phyloP scores from a whole-genome alignment of 345 rosid genomes.

The Pelargonium nanum region DNA sequence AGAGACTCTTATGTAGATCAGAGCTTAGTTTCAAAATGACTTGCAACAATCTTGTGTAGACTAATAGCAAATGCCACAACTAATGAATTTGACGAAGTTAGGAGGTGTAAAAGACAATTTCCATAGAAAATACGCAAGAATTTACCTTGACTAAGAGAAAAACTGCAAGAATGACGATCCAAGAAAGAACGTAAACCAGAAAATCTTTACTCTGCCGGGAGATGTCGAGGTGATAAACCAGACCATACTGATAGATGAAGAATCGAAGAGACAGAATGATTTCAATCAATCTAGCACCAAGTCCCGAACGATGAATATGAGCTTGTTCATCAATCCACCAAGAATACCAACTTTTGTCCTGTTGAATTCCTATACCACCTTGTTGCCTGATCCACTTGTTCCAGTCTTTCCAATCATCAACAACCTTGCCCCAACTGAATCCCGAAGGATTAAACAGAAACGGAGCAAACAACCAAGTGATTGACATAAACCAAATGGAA shows the following conservation, averaged over 20 bases:
- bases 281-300: constrained; percentile 64
- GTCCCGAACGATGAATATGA: constrained; percentile 65
- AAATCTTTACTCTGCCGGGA: constrained; percentile 69
- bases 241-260: constrained; percentile 89
- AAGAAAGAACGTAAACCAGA: constrained; percentile 80
- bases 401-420: constrained; percentile 97
- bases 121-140: neutral
- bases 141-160: constrained; percentile 75
- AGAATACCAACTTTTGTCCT: constrained; percentile 95
- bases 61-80: too few relatives aligned
- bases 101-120: too few relatives aligned
- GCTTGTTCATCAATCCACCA: constrained; percentile 96
- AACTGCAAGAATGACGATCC: constrained; percentile 78
- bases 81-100: too few relatives aligned
- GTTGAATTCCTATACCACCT: constrained; percentile 93
- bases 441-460: constrained; percentile 92
- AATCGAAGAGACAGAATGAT: constrained; percentile 72
- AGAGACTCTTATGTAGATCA: too few relatives aligned
- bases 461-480: constrained; percentile 91
- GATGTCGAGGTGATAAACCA: constrained; percentile 97
- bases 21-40: too few relatives aligned
- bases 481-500: constrained; percentile 92
- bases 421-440: constrained; percentile 78
- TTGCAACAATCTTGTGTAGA: too few relatives aligned
- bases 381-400: constrained; percentile 92